Percentiles rank a stretch among this genome's conserved stretches.
Conservation (phyloP, 345 rosid genomes). For the Ceriops tagal region DNA sequence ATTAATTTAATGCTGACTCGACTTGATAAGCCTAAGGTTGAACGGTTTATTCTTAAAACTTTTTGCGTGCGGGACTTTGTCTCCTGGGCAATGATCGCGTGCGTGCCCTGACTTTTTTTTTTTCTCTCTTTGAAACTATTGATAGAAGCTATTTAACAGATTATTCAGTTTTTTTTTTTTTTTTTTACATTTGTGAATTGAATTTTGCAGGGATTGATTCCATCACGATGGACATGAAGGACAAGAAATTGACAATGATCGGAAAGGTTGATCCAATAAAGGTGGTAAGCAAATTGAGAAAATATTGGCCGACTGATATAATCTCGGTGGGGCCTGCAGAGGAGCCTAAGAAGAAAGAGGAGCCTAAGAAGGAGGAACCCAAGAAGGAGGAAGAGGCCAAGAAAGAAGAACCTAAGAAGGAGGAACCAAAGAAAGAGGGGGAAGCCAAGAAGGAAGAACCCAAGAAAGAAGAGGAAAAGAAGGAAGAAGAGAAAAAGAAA, state of each 20-base stretch:
- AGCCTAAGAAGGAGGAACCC: constrained; percentile 45
- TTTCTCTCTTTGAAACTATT: too few relatives aligned
- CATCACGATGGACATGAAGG: constrained; percentile 79
- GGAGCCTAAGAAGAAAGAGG: constrained; percentile 57
- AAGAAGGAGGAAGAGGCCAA: constrained; percentile 37
- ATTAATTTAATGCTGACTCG: too few relatives aligned
- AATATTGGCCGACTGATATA: constrained; percentile 70
- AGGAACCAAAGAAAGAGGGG: constrained; percentile 18
- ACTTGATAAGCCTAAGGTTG: too few relatives aligned
- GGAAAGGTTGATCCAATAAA: constrained; percentile 77
- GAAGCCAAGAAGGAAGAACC: constrained; percentile 25
- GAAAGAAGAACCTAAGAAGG: constrained; percentile 22
- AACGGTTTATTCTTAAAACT: too few relatives aligned
- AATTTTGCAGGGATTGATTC: constrained; percentile 66
- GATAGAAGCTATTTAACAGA: background rate
- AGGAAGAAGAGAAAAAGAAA: constrained; percentile 22
- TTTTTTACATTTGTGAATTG: background rate
- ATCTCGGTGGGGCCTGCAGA: constrained; percentile 75
- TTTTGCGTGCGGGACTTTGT: too few relatives aligned
- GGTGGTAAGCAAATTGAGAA: constrained; percentile 72
- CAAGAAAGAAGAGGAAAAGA: constrained; percentile 30
- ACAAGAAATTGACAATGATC: constrained; percentile 61
- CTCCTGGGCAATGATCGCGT: too few relatives aligned
- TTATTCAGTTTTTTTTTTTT: background rate
- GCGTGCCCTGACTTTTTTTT: too few relatives aligned